A percentile compares a stretch with the other conserved stretches of the same genome.
Conservation (phyloP, 495 filamentous ascomycete genomes). For the Aspergillus cristatus region DNA sequence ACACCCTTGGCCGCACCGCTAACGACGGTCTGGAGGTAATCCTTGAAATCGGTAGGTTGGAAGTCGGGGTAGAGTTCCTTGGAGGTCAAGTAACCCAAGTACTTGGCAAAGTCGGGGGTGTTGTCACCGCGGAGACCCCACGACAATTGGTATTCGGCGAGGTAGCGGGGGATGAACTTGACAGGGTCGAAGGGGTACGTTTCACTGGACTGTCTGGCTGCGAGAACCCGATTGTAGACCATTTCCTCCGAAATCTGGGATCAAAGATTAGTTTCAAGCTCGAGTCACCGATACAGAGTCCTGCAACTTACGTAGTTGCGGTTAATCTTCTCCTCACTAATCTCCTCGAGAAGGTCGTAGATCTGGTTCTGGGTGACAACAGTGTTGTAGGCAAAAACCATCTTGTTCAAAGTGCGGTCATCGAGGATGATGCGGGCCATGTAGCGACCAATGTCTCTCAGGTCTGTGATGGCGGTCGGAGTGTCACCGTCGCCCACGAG, state of each 20-base stretch:
- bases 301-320: constrained; percentile 39
- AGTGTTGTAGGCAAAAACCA: constrained; percentile 44
- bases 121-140: constrained; percentile 50
- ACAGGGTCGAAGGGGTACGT: constrained; percentile 39
- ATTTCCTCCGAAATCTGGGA: constrained; percentile 32
- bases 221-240: constrained; percentile 33
- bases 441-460: constrained; percentile 47
- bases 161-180: constrained; percentile 32
- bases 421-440: constrained; percentile 48
- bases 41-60: constrained; percentile 28
- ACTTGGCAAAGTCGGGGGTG: constrained; percentile 45
- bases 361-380: constrained; percentile 42
- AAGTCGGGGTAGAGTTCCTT: constrained; percentile 51
- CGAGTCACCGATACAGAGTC: background rate
- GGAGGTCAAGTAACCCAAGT: constrained; percentile 48
- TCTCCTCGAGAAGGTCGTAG: constrained; percentile 38
- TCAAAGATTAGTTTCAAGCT: constrained; percentile 8
- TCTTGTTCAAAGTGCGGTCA: constrained; percentile 48
- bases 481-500: constrained; percentile 43
- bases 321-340: constrained; percentile 46
- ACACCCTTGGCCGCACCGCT: constrained; percentile 34
- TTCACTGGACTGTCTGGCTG: constrained; percentile 36
- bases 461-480: constrained; percentile 39
- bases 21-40: constrained; percentile 33
- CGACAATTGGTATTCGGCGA: constrained; percentile 41